phyloP scores from a whole-genome alignment of 441 rosid species.

The Corymbia calophylla region DNA sequence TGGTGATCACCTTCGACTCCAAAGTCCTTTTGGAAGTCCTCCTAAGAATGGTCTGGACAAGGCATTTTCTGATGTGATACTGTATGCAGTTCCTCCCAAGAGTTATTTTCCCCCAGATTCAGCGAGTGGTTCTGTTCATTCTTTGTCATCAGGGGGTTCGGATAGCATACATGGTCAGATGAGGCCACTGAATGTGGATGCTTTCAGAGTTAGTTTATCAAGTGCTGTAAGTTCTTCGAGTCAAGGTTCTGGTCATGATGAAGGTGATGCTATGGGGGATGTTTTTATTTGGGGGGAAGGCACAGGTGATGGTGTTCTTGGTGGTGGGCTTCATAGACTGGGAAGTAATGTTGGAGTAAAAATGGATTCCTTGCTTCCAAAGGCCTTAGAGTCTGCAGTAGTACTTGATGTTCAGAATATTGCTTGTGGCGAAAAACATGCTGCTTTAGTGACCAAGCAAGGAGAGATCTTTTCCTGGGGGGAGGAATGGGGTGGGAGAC shows the following conservation, averaged over 20 bases:
- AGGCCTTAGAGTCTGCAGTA: constrained; percentile 88
- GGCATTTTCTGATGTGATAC: constrained; percentile 66
- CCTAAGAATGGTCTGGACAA: constrained; percentile 79
- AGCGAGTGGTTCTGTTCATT: constrained; percentile 71
- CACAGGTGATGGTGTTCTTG: constrained; percentile 78
- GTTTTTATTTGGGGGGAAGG: constrained; percentile 97
- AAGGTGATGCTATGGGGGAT: constrained; percentile 95
- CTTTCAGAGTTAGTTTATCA: constrained; percentile 90
- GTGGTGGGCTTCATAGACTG: constrained; percentile 77
- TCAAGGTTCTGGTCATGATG: constrained; percentile 99
- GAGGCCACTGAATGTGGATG: constrained; percentile 59
- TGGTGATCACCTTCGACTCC: constrained; percentile 56
- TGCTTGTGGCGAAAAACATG: constrained; percentile 91
- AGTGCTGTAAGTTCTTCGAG: constrained; percentile 99
- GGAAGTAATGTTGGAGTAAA: constrained; percentile 47
- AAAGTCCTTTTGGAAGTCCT: constrained; percentile 90
- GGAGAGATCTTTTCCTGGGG: constrained; percentile 96
- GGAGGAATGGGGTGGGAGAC: constrained; percentile 94
- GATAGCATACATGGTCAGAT: constrained; percentile 77
- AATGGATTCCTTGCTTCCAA: constrained; percentile 81
- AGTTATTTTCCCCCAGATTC: constrained; percentile 74
- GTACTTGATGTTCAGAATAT: constrained; percentile 90
- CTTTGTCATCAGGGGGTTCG: constrained; percentile 86
- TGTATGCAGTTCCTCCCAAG: constrained; percentile 77
- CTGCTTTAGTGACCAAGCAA: constrained; percentile 89